A percentile compares a stretch with the other conserved stretches of the same genome.
Evolutionary conservation across 2,329 filamentous ascomycete genomes (phyloP).

Genomic region (Triangularia setosa): DNA sequence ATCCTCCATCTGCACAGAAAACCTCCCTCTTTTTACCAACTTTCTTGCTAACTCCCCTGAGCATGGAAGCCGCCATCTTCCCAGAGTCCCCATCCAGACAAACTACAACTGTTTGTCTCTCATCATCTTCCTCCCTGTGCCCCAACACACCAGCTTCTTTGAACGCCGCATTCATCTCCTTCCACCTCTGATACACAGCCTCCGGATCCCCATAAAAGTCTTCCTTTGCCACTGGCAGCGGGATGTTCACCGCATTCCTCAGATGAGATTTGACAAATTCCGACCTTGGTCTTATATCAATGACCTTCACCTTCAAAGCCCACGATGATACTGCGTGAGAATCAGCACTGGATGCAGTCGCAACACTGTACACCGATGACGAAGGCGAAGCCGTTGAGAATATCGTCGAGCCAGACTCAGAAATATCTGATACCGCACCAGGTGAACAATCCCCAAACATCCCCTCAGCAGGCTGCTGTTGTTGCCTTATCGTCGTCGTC

Average conservation of each 20-base stretch:
- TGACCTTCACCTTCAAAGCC: not conserved
- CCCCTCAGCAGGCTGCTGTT: not conserved
- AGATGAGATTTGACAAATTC: not conserved
- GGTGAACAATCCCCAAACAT: not conserved
- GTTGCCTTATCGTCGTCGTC: no score
- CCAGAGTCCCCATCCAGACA: constrained; percentile 1
- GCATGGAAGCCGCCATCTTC: not conserved
- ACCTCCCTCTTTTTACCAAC: not conserved
- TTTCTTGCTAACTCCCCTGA: not conserved
- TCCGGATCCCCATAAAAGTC: constrained; percentile 1
- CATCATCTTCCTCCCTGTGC: not conserved
- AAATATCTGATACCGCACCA: not conserved
- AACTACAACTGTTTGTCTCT: not conserved
- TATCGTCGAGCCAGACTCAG: not conserved
- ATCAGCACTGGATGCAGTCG: not conserved
- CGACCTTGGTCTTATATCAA: not conserved
- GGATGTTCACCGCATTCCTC: not conserved
- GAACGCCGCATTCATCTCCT: not conserved
- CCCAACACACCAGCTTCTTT: not conserved
- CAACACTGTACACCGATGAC: not conserved
- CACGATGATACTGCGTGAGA: not conserved
- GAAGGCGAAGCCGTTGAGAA: not conserved
- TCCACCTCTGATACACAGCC: not conserved
- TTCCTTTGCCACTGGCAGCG: not conserved
- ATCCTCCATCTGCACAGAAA: not conserved